Evolutionary conservation across 306 rosid species (phyloP).

Genomic region (Quercus parvula): DNA sequence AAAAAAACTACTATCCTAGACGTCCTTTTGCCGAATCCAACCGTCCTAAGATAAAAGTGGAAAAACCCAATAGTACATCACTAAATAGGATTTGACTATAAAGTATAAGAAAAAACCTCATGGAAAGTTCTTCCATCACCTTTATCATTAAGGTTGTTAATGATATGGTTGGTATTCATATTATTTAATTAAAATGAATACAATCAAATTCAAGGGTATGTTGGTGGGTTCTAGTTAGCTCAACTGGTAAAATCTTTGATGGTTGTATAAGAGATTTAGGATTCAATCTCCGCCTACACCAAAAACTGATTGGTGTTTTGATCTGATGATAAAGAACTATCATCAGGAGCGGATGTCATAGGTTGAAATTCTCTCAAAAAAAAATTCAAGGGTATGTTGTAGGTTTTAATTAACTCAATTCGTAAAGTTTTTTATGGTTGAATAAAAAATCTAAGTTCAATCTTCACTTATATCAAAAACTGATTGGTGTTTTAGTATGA

Average conservation of each 20-base stretch:
- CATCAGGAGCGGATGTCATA: too few species aligned
- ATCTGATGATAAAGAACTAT: too few species aligned
- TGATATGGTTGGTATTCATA: not conserved
- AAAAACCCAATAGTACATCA: too few species aligned
- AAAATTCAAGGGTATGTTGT: not conserved
- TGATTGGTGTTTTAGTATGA: fast-evolving
- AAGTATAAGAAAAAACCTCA: not conserved
- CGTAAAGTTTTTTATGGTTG: fast-evolving
- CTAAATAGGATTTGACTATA: too few species aligned
- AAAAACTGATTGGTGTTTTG: fast-evolving
- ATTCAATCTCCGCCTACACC: fast-evolving
- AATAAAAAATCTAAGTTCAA: too few species aligned
- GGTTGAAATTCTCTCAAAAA: too few species aligned
- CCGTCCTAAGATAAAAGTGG: not conserved
- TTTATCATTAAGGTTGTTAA: not conserved
- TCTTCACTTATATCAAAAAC: fast-evolving
- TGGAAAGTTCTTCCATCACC: not conserved
- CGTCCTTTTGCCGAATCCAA: not conserved
- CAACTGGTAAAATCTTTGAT: fast-evolving
- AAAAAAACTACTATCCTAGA: not conserved
- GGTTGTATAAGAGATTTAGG: too few species aligned
- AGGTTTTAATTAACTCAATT: too few species aligned
- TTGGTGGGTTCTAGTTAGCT: too few species aligned
- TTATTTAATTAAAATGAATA: not conserved
- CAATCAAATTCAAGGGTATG: not conserved